A percentile compares a stretch with the other conserved stretches of the same genome.
phyloP scores from a whole-genome alignment of 345 rosid genomes.

The Angophora floribunda region DNA sequence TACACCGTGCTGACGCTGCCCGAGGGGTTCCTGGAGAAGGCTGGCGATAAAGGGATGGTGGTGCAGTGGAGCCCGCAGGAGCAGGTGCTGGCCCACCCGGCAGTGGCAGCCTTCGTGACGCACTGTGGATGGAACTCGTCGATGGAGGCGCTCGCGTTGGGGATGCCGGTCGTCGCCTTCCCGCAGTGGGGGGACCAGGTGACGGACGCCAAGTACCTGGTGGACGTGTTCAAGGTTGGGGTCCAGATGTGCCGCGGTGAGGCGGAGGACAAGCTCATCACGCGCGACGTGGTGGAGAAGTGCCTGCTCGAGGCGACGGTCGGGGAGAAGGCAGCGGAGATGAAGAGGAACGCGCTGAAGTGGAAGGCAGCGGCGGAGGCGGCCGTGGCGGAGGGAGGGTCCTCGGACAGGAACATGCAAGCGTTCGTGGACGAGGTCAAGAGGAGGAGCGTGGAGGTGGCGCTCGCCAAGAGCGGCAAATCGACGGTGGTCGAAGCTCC shows the following conservation, averaged over 20 bases:
- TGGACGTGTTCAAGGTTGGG: constrained; percentile 53
- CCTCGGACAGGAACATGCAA: constrained; percentile 51
- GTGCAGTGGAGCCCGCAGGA: constrained; percentile 83
- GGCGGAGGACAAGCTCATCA: constrained; percentile 39
- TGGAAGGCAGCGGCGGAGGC: constrained; percentile 68
- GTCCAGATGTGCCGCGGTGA: constrained; percentile 62
- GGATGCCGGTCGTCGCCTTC: constrained; percentile 55
- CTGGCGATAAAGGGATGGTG: constrained; percentile 42
- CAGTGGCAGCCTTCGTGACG: constrained; percentile 62
- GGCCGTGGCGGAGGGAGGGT: constrained; percentile 72
- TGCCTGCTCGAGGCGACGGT: constrained; percentile 40
- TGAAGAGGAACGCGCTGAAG: constrained; percentile 47
- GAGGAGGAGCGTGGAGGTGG: constrained; percentile 2
- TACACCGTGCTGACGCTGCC: constrained; percentile 34
- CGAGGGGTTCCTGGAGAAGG: constrained; percentile 43
- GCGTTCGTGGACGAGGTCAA: constrained; percentile 59
- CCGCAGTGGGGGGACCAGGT: constrained; percentile 94
- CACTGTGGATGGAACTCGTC: constrained; percentile 97
- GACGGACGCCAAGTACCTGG: constrained; percentile 58
- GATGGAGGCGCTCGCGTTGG: constrained; percentile 59
- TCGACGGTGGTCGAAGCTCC: not conserved
- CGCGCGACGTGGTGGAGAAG: constrained; percentile 58
- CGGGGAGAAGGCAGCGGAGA: constrained; percentile 44
- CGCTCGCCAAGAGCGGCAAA: not conserved
- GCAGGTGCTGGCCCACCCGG: constrained; percentile 56